phyloP scores from a whole-genome alignment of 768 basidiomycete species.

The Mycena sanguinolenta region DNA sequence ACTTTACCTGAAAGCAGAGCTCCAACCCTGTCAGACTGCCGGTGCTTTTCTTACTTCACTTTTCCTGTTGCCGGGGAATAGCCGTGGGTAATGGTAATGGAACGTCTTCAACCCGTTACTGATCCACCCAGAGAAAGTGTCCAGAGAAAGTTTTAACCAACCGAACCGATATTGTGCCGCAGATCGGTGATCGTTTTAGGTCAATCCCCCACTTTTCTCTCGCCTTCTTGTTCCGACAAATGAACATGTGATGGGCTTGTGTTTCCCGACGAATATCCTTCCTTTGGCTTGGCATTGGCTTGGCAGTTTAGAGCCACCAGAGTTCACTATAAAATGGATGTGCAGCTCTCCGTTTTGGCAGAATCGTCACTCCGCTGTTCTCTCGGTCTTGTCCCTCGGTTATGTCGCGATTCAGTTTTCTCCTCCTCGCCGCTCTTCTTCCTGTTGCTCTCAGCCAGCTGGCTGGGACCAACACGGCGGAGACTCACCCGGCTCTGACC shows the following conservation, averaged over 20 bases:
- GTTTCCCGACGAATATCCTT: constrained; percentile 1
- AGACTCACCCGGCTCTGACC: constrained; percentile 58
- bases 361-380: background rate
- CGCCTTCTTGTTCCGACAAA: background rate
- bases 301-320: background rate
- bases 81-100: background rate
- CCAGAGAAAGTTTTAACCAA: background rate
- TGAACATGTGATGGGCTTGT: background rate
- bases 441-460: constrained; percentile 59
- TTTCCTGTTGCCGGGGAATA: background rate
- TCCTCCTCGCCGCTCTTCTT: constrained; percentile 39
- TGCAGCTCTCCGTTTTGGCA: background rate
- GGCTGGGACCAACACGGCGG: constrained; percentile 58
- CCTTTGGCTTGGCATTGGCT: background rate
- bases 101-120: background rate
- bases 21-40: background rate
- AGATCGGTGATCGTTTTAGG: background rate
- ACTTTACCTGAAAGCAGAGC: background rate
- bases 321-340: constrained; percentile 1
- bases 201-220: background rate
- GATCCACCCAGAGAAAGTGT: too few relatives aligned
- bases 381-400: background rate
- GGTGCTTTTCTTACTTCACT: constrained; percentile 5
- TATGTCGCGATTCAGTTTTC: constrained; percentile 24
- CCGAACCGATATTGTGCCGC: constrained; percentile 4